Evolutionary conservation across 1,284 basidiomycete species (phyloP).

Genomic region (Stereum hirsutum): DNA sequence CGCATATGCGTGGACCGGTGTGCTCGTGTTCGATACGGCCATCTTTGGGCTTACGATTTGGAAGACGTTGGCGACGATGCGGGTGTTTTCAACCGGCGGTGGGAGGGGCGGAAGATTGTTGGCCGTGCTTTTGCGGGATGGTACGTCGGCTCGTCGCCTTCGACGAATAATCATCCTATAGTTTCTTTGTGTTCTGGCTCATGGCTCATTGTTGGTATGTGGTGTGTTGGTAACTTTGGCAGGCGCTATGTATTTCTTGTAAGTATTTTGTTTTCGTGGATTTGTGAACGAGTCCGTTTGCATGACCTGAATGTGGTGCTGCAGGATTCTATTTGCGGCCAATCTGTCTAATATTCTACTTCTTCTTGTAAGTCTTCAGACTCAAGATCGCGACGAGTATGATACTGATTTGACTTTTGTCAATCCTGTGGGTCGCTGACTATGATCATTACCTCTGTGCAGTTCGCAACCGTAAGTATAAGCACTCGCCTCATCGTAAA

Average conservation of each 20-base stretch:
- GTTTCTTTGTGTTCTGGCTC: no score
- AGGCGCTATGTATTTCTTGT: conserved; percentile 12
- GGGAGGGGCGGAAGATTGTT: conserved; percentile 5
- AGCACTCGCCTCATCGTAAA: no score
- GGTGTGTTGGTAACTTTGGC: background rate
- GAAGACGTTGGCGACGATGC: conserved; percentile 7
- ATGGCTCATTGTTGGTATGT: no score
- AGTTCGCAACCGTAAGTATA: background rate
- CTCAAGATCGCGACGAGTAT: background rate
- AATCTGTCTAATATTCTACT: conserved; percentile 15
- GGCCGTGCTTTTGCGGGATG: conserved; percentile 10
- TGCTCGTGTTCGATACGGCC: conserved; percentile 7
- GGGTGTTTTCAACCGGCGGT: no score
- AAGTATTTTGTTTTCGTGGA: background rate
- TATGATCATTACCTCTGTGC: background rate
- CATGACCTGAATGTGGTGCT: conserved; percentile 4
- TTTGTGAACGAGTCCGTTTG: background rate
- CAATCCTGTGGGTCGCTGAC: no score
- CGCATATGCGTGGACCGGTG: conserved; percentile 8
- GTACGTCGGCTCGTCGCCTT: conserved; percentile 2
- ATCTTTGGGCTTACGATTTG: conserved; percentile 9
- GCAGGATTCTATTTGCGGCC: conserved; percentile 10
- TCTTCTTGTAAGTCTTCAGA: conserved; percentile 13
- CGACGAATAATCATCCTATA: background rate
- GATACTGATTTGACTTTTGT: no score